Evolutionary conservation across 176 grass and related monocot species (phyloP), one percentile per base, ranked within the genome.

Genomic region (Oryza australiensis): DNA sequence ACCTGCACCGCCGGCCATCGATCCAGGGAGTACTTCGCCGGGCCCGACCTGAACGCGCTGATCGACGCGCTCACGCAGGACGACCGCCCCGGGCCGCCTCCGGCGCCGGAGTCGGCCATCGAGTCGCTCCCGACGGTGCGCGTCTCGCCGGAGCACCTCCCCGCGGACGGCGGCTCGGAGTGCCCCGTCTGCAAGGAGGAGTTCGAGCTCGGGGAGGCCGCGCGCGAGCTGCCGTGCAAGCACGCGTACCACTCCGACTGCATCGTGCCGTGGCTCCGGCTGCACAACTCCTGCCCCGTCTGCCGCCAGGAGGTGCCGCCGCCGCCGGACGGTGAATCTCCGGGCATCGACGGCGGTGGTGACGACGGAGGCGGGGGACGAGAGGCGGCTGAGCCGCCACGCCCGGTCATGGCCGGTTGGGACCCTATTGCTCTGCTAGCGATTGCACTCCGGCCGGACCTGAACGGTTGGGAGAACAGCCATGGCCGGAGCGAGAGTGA

Each of bases 111-210:
- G 26, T 76, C 83, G 8, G 83, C 84, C 9, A 97, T 97, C 75
- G 92, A 90, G 24, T 84, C 92, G 20, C 66, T 97, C 55, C 94
- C 94, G 3, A 97, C 80, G 32, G 94, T 97, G 65, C 74, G 30
- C 53, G 78, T 94, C 49, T 82, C 92, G 13, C 82, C 68, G 35
- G 86, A 78, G 32, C 80, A 94, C 81, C 66, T 94, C 48, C 43
- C 69, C 0, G 92, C 64, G 0, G 94, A 94, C 43, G 92, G 80
- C 43, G 92, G 83, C 71, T 83, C 94, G 51, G 92, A 97, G 70
- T 97, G 94, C 86, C 92, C 94, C 32, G 92, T 97, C 55, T 97
- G 92, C 84, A 97, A 92, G 80, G 94, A 97, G 86, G 94, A 97
- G 86, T 97, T 97, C 83, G 86, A 87, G 68, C 70, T 82, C 42